Conservation (phyloP, 768 basidiomycete genomes). For the Infundibulicybe gibba region DNA sequence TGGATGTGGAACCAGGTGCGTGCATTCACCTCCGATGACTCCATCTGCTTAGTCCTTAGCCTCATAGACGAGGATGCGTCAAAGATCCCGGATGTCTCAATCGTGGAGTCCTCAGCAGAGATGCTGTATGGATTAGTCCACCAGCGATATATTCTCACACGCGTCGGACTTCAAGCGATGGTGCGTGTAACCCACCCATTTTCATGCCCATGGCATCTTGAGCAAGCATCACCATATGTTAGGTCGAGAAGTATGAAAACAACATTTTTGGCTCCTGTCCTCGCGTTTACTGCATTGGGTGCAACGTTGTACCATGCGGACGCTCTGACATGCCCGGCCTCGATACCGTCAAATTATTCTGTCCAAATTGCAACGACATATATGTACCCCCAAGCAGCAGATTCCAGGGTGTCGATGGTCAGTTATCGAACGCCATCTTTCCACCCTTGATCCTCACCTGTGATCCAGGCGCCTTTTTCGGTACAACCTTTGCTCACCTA, state of each 20-base stretch:
- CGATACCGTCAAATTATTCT: constrained; percentile 97
- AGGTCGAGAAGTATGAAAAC: constrained; percentile 96
- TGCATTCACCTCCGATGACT: constrained; percentile 10
- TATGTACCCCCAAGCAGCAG: constrained; percentile 94
- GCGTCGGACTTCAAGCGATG: constrained; percentile 93
- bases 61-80: constrained; percentile 79
- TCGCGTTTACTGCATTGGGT: constrained; percentile 87
- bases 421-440: constrained; percentile 18
- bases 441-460: constrained; percentile 6
- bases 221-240: constrained; percentile 9
- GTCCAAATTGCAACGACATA: constrained; percentile 97
- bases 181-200: constrained; percentile 38
- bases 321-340: constrained; percentile 93
- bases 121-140: constrained; percentile 97
- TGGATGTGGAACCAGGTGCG: constrained; percentile 98
- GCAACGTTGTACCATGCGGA: constrained; percentile 91
- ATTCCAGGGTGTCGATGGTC: constrained; percentile 95
- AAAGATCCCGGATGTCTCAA: constrained; percentile 97
- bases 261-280: constrained; percentile 93
- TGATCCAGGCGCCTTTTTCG: constrained; percentile 89
- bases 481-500: constrained; percentile 96
- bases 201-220: constrained; percentile 7
- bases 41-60: constrained; percentile 2
- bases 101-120: constrained; percentile 97
- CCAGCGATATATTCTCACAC: constrained; percentile 94